Evolutionary conservation across 2,329 filamentous ascomycete genomes (phyloP), one percentile per base, ranked within the genome.

Genomic region (Leptographium galeiforme): DNA sequence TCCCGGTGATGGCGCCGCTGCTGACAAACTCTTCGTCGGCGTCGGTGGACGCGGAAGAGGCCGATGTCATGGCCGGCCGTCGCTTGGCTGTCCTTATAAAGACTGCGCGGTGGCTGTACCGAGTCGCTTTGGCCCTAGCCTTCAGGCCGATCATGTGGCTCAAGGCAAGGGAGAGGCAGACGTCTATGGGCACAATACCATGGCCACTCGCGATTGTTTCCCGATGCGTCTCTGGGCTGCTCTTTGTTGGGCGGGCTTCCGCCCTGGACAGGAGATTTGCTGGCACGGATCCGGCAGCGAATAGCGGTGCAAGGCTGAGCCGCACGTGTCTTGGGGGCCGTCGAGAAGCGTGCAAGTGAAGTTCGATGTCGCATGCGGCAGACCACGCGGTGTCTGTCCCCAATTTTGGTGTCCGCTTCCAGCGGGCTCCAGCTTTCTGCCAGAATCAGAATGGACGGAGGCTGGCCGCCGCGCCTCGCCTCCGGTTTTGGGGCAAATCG

Each of bases 11-110:
- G 32, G 34, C 36, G 7, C 43, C 34, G 47, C 55, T 48, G 38
- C 58, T 56, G 53, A 61, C 54, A 50, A 59, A 56, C 41, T 62
- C 62, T 49, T 63, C 62, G 50, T 64, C 62, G 11, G 58, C 57
- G 34, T 34, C 18, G 46, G 53, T 38, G 11, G 44, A 19, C 8
- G 33, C 39, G 8, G 51, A 4, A n/a, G 53, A 16, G 7, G n/a
- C 8, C 5, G 52, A 16, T 1, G 57, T 55, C 57, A 58, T 56
- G 44, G 25, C 52, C n/a, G 54, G 50, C 8, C 46, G 52, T 45
- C 57, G 43, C 40, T 52, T 55, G 34, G 57, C 56, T 32, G 43
- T 59, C 32, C 57, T 61, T 59, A 54, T 59, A 57, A 60, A 60
- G 45, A 61, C 57, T 8, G 58, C 59, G 32, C 58, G 57, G 49